Evolutionary conservation across 129 eudicot species (phyloP), one percentile per base, ranked within the genome.

Genomic region (Oenanthe sinensis): DNA sequence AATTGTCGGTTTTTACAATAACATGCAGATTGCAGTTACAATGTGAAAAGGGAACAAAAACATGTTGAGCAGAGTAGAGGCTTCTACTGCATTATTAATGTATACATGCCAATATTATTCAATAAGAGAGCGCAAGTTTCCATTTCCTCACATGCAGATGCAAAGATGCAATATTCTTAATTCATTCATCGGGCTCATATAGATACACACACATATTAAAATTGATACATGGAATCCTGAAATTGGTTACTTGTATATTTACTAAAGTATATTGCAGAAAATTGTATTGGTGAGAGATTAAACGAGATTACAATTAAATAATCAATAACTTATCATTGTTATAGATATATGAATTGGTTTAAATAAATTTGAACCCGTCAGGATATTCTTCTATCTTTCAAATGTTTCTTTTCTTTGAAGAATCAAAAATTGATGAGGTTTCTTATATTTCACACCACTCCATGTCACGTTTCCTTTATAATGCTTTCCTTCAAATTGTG

Each of bases 1-100:
- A 24, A 60, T n/a, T 24, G 68, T 24, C 24, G 1, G 6, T 60
- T 60, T 7, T 60, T 60, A 10, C 68, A 24, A 3, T 60, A 37
- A 68, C 73, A 68, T 68, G 73, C 43, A 68, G 43, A 68, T 33
- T 33, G 73, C 73, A 33, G 43, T 30, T 68, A 33, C 3, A 68
- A 68, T 33, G 73, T 33, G 73, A 68, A 28, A 68, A 33, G 43
- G 73, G 73, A 68, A 28, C 20, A 68, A 68, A 68, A 68, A 68
- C 73, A 68, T 68, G 73, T 68, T 28, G 22, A 28, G 73, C 44
- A 5, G 44, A 14, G 20, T 68, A 30, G 43, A 67, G 42, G 22
- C 72, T 67, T 67, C 72, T 33, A 68, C 33, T 68, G 73, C 73
- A 68, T 68, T 68, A 30, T 28, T 68, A 33, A 68, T 68, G 73